Evolutionary conservation across 1,139 yeast species (phyloP).

Genomic region (Hyphopichia pseudoburtonii): DNA sequence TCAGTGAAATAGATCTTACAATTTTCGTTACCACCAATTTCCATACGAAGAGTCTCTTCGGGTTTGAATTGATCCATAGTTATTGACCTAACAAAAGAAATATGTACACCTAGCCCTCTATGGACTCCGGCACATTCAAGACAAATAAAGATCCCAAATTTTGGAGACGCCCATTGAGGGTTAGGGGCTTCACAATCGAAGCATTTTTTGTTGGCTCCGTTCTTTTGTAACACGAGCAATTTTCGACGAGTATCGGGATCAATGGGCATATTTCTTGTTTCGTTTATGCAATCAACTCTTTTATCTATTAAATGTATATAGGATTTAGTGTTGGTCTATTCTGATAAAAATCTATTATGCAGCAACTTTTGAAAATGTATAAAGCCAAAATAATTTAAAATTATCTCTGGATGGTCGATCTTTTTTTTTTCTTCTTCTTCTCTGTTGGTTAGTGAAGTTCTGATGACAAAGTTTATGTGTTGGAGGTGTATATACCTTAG

Average conservation of each 20-base stretch:
- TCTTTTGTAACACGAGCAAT: slow-evolving; percentile 74
- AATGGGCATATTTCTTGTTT: slow-evolving; percentile 77
- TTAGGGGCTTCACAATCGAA: slow-evolving; percentile 94
- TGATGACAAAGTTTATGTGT: no score
- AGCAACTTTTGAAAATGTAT: no score
- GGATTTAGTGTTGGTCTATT: no score
- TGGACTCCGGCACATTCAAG: slow-evolving; percentile 97
- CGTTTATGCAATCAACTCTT: no score
- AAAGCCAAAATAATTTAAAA: no score
- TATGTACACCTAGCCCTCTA: slow-evolving; percentile 94
- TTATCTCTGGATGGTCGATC: no score
- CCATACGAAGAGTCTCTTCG: slow-evolving; percentile 88
- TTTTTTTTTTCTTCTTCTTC: no score
- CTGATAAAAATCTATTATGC: no score
- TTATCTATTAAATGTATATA: no score
- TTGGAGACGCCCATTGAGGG: slow-evolving; percentile 99
- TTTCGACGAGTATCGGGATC: slow-evolving; percentile 90
- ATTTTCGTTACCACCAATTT: slow-evolving; percentile 86
- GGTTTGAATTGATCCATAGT: slow-evolving; percentile 97
- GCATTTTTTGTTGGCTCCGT: slow-evolving; percentile 83
- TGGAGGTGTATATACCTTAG: no score
- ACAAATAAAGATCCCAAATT: slow-evolving; percentile 94
- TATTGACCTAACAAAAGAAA: slow-evolving; percentile 92
- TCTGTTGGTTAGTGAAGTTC: no score
- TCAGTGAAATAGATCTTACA: slow-evolving; percentile 66